Percentiles rank a stretch among this genome's conserved stretches.
Evolutionary conservation across 805 yeast species (phyloP).

Genomic region (Kodamaea laetipori): DNA sequence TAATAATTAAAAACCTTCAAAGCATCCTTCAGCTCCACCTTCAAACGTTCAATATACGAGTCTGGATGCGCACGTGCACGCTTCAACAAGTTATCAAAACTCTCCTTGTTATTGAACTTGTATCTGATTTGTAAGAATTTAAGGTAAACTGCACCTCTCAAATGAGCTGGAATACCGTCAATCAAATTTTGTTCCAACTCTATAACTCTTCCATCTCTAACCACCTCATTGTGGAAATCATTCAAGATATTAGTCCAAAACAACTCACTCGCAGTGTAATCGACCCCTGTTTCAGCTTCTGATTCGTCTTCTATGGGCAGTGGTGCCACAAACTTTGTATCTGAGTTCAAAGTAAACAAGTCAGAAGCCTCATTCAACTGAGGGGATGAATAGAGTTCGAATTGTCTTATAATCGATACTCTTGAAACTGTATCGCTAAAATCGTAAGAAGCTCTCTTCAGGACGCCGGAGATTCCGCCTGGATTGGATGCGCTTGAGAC

Average conservation of each 20-base stretch:
- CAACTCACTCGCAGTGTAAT: constrained; percentile 7
- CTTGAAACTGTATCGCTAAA: constrained; percentile 24
- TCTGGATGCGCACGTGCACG: constrained; percentile 20
- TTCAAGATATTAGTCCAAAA: constrained; percentile 24
- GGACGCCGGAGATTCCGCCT: constrained; percentile 12
- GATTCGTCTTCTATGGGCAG: neutral
- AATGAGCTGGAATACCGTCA: constrained; percentile 32
- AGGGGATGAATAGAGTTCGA: constrained; percentile 26
- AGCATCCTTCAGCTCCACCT: constrained; percentile 26
- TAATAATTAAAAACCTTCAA: constrained; percentile 36
- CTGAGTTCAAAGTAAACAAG: constrained; percentile 19
- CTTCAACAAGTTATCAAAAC: constrained; percentile 31
- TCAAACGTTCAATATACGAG: constrained; percentile 19
- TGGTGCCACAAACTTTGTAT: constrained; percentile 2
- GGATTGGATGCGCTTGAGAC: constrained; percentile 2
- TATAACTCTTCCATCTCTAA: constrained; percentile 9
- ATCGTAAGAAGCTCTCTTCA: constrained; percentile 15
- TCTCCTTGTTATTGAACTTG: constrained; percentile 30
- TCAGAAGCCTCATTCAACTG: constrained; percentile 31
- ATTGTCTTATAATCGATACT: constrained; percentile 27
- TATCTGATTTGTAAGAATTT: constrained; percentile 34
- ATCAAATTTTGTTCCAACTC: constrained; percentile 27
- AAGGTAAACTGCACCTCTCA: constrained; percentile 36
- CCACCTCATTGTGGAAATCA: constrained; percentile 18
- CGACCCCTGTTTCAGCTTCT: constrained; percentile 3